Conservation (phyloP, 2,329 filamentous ascomycete species). For the Diaporthe destruens region DNA sequence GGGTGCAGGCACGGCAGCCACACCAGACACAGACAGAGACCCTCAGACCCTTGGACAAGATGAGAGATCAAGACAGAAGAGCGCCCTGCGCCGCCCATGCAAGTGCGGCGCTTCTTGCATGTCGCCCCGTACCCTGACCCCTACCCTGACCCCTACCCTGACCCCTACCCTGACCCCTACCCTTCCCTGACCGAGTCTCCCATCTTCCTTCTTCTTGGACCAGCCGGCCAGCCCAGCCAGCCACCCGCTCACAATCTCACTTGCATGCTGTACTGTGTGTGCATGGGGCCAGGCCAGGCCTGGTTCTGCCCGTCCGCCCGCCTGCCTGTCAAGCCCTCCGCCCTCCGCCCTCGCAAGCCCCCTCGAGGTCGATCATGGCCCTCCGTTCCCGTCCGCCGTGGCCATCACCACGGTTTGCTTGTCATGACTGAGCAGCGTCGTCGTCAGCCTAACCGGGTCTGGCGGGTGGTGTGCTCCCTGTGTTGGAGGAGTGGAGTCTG, state of each 20-base stretch:
- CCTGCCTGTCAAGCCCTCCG: neutral
- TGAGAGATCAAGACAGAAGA: neutral
- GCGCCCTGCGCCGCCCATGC: neutral
- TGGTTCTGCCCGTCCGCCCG: neutral
- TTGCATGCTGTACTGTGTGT: neutral
- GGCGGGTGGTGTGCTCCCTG: neutral
- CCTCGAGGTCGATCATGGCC: constrained; percentile 10
- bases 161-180: constrained; percentile 2
- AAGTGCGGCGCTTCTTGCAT: constrained; percentile 3
- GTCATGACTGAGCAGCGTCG: constrained; percentile 1
- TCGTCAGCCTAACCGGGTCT: constrained; percentile 8
- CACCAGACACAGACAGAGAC: neutral
- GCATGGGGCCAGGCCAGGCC: neutral
- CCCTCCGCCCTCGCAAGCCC: neutral
- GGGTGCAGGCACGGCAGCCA: constrained; percentile 3
- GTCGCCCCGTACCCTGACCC: constrained; percentile 11
- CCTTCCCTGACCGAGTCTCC: constrained; percentile 26
- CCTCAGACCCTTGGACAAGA: neutral
- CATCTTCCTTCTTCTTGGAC: neutral
- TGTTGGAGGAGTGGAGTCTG: constrained; percentile 33
- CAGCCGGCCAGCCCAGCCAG: constrained; percentile 29
- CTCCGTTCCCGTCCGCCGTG: constrained; percentile 14
- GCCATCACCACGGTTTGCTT: neutral
- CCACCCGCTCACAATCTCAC: constrained; percentile 28
- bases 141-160: constrained; percentile 2